Conservation (phyloP, 371 early-diverging fungal genomes). For the Mucor racemosus region DNA sequence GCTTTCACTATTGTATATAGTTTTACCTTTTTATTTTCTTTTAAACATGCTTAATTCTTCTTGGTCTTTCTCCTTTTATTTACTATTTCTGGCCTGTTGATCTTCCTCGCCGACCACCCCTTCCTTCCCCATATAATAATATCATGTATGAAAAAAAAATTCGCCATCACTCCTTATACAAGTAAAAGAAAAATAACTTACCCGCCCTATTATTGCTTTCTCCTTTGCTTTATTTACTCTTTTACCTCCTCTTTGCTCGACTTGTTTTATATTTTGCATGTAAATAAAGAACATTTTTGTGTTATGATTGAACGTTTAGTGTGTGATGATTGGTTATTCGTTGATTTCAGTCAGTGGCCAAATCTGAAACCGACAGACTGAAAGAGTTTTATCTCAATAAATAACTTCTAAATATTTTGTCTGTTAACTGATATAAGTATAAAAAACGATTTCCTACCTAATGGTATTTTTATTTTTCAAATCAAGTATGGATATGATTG, state of each 20-base stretch:
- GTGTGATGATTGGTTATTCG: neutral
- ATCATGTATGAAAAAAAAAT: neutral
- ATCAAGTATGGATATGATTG: too few species aligned
- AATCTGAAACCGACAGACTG: too few species aligned
- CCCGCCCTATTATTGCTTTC: neutral
- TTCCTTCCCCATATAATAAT: neutral
- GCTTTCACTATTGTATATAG: neutral
- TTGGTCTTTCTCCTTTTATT: neutral
- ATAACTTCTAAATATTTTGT: too few species aligned
- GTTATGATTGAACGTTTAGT: neutral
- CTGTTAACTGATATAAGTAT: too few species aligned
- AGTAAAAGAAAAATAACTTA: neutral
- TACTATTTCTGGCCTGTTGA: neutral
- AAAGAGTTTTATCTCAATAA: too few species aligned
- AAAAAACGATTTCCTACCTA: too few species aligned
- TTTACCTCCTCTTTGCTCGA: neutral
- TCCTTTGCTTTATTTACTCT: neutral
- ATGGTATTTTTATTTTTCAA: too few species aligned
- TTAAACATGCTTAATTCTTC: neutral
- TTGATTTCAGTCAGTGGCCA: too few species aligned
- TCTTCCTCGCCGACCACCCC: neutral
- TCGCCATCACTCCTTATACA: neutral
- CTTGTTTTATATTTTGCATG: neutral
- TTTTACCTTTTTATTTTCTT: neutral
- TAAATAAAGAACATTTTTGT: slow-evolving; percentile 1